Base-by-base conservation (phyloP, 1,284 basidiomycete genomes). In the Puccinia novopanici region DNA sequence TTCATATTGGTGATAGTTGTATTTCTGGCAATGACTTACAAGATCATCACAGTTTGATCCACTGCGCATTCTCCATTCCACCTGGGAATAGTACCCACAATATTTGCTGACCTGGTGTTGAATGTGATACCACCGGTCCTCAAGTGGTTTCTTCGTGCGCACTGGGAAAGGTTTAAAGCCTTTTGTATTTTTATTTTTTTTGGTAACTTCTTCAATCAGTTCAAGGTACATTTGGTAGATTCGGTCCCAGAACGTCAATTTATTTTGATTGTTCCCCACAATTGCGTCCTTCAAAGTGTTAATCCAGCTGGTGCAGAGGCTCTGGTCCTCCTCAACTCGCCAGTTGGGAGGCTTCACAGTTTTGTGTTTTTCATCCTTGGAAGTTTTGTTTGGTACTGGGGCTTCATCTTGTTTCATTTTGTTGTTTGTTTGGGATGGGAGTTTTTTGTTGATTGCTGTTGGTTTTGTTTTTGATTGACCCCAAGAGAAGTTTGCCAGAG, bases 21-120 rank as follows among this genome's bases (percentile, higher is more conserved):
- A n/a, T n/a, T n/a, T n/a, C n/a, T n/a, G n/a, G n/a, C 55, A 61
- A 22, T 30, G 37, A 40, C 57, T 61, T 24, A 61, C 57, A 30
- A 15, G 6, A 19, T 27, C 57, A 61, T 61, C 24, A 19, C 12
- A 12, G 57, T 61, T 61, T 15, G 24, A 12, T 5, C 57, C 57
- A 61, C 57, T 61, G 17, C 24, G n/a, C 24, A 61, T 61, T 19
- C 57, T 61, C 19, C 19, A 10, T 61, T 61, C 15, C 3, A 61
- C 57, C 12, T 61, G 57, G 57, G 57, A 12, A 61, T 61, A n/a
- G n/a, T n/a, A n/a, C n/a, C n/a, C n/a, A n/a, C n/a, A n/a, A n/a
- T n/a, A n/a, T n/a, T n/a, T n/a, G 30, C 15, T 61, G 30, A 61
- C 57, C 24, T 61, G 57, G 24, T 61, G 57, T 24, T 61, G 57